A percentile compares a stretch with the other conserved stretches of the same genome.
phyloP scores from a whole-genome alignment of 805 yeast species.

The Ascoidea asiatica region DNA sequence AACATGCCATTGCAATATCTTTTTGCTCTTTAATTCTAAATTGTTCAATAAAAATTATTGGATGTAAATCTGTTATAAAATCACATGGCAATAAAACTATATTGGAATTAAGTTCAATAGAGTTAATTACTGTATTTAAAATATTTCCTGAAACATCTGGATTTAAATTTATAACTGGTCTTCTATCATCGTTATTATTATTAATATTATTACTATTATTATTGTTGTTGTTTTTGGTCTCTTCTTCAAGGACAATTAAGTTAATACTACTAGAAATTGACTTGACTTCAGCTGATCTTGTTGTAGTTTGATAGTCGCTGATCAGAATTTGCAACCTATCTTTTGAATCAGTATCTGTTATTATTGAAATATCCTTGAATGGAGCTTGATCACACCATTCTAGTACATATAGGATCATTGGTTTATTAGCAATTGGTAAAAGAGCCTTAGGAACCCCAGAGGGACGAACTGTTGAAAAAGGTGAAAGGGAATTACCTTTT shows the following conservation, averaged over 20 bases:
- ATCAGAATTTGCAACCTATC: conserved; percentile 36
- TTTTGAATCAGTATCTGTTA: conserved; percentile 34
- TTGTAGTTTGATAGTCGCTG: conserved; percentile 27
- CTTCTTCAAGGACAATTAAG: too few species aligned
- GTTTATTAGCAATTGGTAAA: conserved; percentile 79
- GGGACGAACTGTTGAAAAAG: conserved; percentile 49
- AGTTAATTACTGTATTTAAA: conserved; percentile 32
- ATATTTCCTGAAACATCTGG: conserved; percentile 51
- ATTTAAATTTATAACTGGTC: conserved; percentile 29
- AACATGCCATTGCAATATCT: conserved; percentile 65
- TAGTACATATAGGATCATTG: conserved; percentile 75
- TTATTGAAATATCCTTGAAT: conserved; percentile 56
- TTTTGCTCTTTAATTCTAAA: conserved; percentile 58
- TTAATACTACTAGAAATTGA: conserved; percentile 10
- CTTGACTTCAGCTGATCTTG: conserved; percentile 21
- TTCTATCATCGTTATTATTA: too few species aligned
- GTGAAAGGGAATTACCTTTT: conserved; percentile 57
- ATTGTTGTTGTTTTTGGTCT: conserved; percentile 12
- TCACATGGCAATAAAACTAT: conserved; percentile 90
- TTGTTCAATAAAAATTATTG: conserved; percentile 74
- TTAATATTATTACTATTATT: conserved; percentile 21
- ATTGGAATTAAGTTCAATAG: conserved; percentile 24
- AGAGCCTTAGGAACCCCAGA: conserved; percentile 73
- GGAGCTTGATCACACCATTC: conserved; percentile 90
- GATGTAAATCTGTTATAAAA: conserved; percentile 83